phyloP scores from a whole-genome alignment of 768 basidiomycete species.

The Saitozyma podzolica region DNA sequence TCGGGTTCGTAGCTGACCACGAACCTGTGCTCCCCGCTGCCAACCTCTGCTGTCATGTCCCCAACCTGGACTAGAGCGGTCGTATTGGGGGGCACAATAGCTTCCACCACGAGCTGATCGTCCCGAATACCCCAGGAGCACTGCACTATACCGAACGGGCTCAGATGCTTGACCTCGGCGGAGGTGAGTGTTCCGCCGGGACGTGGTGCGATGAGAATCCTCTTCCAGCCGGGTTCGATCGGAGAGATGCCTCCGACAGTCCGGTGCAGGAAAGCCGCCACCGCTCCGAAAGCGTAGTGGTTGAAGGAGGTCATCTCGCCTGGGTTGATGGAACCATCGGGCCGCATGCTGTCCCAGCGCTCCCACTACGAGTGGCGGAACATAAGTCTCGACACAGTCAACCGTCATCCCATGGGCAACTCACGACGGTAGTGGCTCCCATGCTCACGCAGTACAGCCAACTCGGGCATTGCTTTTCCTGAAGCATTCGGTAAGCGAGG shows the following conservation, averaged over 20 bases:
- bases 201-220: constrained; percentile 21
- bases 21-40: too few relatives aligned
- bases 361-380: too few relatives aligned
- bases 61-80: too few relatives aligned
- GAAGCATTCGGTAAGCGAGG: constrained; percentile 46
- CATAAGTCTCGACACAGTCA: too few relatives aligned
- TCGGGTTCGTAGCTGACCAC: too few relatives aligned
- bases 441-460: constrained; percentile 37
- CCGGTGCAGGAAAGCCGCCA: constrained; percentile 30
- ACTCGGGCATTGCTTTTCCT: constrained; percentile 35
- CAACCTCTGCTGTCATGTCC: too few relatives aligned
- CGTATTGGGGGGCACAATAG: constrained; percentile 35
- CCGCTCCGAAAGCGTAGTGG: constrained; percentile 40
- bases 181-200: constrained; percentile 28
- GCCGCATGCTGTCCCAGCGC: constrained; percentile 39
- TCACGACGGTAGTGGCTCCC: constrained; percentile 36
- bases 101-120: constrained; percentile 13
- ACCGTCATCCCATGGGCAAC: too few relatives aligned
- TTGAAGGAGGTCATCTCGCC: constrained; percentile 46
- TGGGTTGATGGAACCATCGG: constrained; percentile 35
- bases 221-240: constrained; percentile 29
- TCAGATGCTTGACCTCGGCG: constrained; percentile 14
- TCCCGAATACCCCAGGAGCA: constrained; percentile 22
- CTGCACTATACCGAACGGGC: constrained; percentile 21
- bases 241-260: constrained; percentile 30